Conservation (phyloP, 2,329 filamentous ascomycete genomes). For the Cytospora leucostoma region DNA sequence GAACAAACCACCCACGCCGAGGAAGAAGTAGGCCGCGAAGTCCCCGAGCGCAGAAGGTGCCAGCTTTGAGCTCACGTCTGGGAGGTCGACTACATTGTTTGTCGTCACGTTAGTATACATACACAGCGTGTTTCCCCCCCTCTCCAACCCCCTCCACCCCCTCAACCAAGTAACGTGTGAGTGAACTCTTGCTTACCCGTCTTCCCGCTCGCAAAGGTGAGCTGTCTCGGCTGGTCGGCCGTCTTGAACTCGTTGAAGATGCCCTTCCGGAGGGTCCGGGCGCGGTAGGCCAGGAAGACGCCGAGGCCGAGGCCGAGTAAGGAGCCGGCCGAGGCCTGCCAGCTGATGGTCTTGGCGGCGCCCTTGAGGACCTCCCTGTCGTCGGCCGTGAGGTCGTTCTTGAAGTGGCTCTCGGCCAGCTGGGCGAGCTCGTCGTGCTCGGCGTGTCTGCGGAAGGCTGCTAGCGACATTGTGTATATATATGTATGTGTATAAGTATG, state of each 20-base stretch:
- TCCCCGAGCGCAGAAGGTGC: conserved; percentile 61
- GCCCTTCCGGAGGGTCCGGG: conserved; percentile 56
- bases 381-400: conserved; percentile 53
- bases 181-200: conserved; percentile 44
- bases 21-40: conserved; percentile 63
- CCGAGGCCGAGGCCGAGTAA: conserved; percentile 61
- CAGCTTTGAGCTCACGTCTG: conserved; percentile 60
- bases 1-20: conserved; percentile 62
- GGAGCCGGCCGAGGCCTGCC: conserved; percentile 59
- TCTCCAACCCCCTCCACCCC: too few relatives aligned
- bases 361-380: conserved; percentile 60
- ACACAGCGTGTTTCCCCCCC: too few relatives aligned
- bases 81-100: conserved; percentile 52
- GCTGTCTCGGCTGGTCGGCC: conserved; percentile 60
- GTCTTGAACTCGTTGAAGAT: conserved; percentile 64
- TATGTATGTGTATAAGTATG: neutral
- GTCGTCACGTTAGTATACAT: neutral
- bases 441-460: conserved; percentile 39
- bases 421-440: conserved; percentile 51
- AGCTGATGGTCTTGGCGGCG: conserved; percentile 57
- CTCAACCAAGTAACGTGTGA: too few relatives aligned
- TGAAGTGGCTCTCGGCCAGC: conserved; percentile 59
- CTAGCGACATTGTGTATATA: conserved; percentile 31
- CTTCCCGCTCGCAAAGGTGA: conserved; percentile 63
- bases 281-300: conserved; percentile 56